Conservation (phyloP, 2,329 filamentous ascomycete species). For the Allantophomopsis cytisporea region DNA sequence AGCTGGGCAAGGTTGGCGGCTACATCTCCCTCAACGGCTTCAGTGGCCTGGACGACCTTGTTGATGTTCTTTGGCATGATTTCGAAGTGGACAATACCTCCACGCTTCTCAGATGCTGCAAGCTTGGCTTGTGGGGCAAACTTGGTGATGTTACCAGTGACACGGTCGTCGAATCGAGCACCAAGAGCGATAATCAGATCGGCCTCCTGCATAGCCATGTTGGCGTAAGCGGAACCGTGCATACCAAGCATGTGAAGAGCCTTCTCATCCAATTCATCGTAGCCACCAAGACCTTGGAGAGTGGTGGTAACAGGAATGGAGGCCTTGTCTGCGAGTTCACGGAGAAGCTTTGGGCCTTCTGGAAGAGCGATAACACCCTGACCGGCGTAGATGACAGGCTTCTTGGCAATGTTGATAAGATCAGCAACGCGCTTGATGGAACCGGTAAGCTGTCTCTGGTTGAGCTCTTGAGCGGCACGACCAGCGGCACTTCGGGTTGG, state of each 20-base stretch:
- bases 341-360: conserved; percentile 67
- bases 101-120: conserved; percentile 72
- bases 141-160: conserved; percentile 67
- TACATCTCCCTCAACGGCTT: conserved; percentile 90
- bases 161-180: conserved; percentile 90
- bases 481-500: conserved; percentile 73
- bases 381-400: conserved; percentile 90
- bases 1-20: conserved; percentile 64
- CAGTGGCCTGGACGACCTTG: conserved; percentile 94
- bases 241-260: conserved; percentile 97
- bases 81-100: conserved; percentile 94
- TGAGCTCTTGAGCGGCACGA: conserved; percentile 62
- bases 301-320: conserved; percentile 93
- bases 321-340: conserved; percentile 78
- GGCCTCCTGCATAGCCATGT: conserved; percentile 95
- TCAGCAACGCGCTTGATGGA: conserved; percentile 68
- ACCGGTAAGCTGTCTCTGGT: conserved; percentile 55
- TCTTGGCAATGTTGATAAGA: conserved; percentile 79
- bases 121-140: conserved; percentile 83
- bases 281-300: conserved; percentile 83
- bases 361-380: conserved; percentile 74
- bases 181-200: conserved; percentile 93
- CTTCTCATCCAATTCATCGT: conserved; percentile 87
- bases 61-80: conserved; percentile 99
- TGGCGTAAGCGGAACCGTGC: conserved; percentile 95